These are phyloP conservation scores for Ramaria rubella DNA, from an alignment of 768 basidiomycete genomes.

Conservation along the genomic window DNA sequence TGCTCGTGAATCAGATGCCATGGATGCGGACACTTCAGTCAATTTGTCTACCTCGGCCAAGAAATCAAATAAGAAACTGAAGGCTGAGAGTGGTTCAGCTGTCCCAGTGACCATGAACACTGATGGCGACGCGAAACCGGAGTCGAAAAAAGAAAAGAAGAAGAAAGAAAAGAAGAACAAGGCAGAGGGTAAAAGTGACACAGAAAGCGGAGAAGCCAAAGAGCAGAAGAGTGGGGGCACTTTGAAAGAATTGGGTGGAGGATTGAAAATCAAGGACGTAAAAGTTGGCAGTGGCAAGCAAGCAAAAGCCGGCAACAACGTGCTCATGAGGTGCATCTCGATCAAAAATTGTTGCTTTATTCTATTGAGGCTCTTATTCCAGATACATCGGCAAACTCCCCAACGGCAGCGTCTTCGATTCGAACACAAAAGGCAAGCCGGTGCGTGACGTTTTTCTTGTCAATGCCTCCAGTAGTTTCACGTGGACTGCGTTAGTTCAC, in stretches of 20 bases:
- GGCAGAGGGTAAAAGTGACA: conserved; percentile 25
- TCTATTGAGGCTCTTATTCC: neutral
- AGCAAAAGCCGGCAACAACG: conserved; percentile 79
- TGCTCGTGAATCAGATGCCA: conserved; percentile 54
- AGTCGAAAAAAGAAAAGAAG: conserved; percentile 23
- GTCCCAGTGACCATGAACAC: conserved; percentile 22
- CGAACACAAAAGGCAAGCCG: conserved; percentile 79
- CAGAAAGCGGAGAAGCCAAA: conserved; percentile 12
- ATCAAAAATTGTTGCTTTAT: neutral
- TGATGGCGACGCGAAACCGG: conserved; percentile 30
- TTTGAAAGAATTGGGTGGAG: conserved; percentile 52
- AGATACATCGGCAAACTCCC: conserved; percentile 82
- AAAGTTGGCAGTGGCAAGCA: conserved; percentile 77
- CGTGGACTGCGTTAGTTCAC: conserved; percentile 42
- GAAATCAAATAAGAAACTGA: conserved; percentile 69
- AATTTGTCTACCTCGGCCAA: conserved; percentile 48
- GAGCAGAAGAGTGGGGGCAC: conserved; percentile 21
- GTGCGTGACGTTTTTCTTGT: conserved; percentile 41
- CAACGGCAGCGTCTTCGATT: conserved; percentile 72
- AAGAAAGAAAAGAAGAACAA: conserved; percentile 13
- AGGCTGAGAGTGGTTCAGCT: conserved; percentile 48
- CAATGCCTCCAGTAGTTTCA: neutral
- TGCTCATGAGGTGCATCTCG: conserved; percentile 54
- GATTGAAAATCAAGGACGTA: conserved; percentile 69
- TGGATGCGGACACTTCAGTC: conserved; percentile 33